Base-by-base conservation (phyloP, 31 red algal species). In the Bonnemaisonia californica region DNA sequence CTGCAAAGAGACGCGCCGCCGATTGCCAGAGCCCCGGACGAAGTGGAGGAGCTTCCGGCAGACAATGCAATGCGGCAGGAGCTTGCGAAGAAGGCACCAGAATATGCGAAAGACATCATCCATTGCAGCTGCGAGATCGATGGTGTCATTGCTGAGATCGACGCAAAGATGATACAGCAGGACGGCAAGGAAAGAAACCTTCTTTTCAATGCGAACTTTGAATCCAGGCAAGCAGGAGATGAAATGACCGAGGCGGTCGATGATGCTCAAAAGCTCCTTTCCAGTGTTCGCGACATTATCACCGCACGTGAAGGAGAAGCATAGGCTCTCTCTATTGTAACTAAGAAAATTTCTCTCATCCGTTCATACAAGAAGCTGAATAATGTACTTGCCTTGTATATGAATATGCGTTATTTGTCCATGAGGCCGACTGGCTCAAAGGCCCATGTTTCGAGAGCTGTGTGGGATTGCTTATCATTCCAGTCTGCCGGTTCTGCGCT, bases 1-100 rank as follows among this genome's bases (percentile, higher is more conserved):
- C 42, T 90, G 29, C 87, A 90, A 51, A 66, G 87, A 13, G 87
- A 90, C 57, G 87, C 87, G 12, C 87, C 87, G n/a, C 87, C 87
- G 8, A 70, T 34, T 23, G 31, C 77, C 27, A 69, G 87, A 16
- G 78, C 71, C 3, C 87, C 87, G n/a, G 79, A 82, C 28, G 87
- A 90, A 38, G 71, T 54, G 21, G 87, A 90, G 32, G 79, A 83
- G 34, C 1, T 79, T 30, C n/a, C 67, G 1, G 64, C 58, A 59
- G 87, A 90, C 60, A 71, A 40, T 13, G 70, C 40, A 37, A 54
- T 66, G 56, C 87, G 79, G 26, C 41, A 45, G 1, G 51, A 64
- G 71, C 61, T 90, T 39, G 54, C 62, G 3, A 36, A 62, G n/a
- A 64, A 71, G 22, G 69, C 65, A 26, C 87, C 87, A 21, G 78